Conservation (phyloP, 371 early-diverging fungal genomes). For the Rhizopus stolonifer region DNA sequence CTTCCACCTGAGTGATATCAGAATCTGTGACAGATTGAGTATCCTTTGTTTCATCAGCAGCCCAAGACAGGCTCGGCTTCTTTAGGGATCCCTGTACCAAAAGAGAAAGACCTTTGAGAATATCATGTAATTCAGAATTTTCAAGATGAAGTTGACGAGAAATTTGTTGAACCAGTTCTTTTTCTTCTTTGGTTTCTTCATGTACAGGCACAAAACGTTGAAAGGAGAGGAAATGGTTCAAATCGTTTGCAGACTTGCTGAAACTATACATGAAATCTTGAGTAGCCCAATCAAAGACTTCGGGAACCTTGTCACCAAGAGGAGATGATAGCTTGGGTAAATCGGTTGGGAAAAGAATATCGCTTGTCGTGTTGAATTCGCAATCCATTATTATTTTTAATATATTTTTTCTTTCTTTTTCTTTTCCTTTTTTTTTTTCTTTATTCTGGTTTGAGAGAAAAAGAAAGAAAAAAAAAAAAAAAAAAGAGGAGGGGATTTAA, state of each 20-base stretch:
- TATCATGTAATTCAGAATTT: constrained; percentile 23
- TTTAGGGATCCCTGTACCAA: constrained; percentile 22
- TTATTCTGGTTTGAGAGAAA: too few relatives aligned
- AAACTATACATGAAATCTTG: constrained; percentile 38
- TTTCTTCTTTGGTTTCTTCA: neutral
- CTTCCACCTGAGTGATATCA: too few relatives aligned
- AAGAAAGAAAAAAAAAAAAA: too few relatives aligned
- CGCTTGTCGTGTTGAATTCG: constrained; percentile 28
- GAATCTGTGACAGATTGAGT: too few relatives aligned
- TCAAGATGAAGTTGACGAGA: constrained; percentile 2
- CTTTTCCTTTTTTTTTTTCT: too few relatives aligned
- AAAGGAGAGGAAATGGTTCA: constrained; percentile 15
- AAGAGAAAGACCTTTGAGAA: constrained; percentile 16
- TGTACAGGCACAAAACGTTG: constrained; percentile 18
- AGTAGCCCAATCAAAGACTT: constrained; percentile 38
- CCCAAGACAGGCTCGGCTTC: too few relatives aligned
- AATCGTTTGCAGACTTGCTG: constrained; percentile 23
- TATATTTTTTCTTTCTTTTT: too few relatives aligned
- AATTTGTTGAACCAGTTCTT: neutral
- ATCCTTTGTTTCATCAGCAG: too few relatives aligned
- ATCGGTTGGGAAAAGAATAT: constrained; percentile 44
- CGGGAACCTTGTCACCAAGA: constrained; percentile 32
- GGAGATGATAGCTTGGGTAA: constrained; percentile 39
- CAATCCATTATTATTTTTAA: constrained; percentile 22
- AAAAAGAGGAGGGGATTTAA: too few relatives aligned